Percentiles rank a stretch among this genome's conserved stretches.
Evolutionary conservation across 2,329 filamentous ascomycete genomes (phyloP).

Genomic region (Trichoderma asperellum): DNA sequence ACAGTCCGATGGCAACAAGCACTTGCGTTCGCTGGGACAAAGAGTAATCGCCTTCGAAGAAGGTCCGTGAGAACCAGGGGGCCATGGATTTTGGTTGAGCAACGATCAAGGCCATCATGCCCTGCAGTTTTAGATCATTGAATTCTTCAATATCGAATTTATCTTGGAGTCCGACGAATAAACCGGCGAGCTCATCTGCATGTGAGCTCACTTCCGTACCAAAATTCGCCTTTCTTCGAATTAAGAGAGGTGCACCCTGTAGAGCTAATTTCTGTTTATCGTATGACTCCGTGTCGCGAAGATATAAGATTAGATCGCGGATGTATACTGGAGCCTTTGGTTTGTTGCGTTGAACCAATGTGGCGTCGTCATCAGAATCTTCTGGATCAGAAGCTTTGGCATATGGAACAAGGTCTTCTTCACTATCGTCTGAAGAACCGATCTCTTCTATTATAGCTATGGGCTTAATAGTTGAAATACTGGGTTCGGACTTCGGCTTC

Average conservation of each 20-base stretch:
- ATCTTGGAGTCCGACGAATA: slow-evolving; percentile 81
- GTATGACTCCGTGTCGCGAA: slow-evolving; percentile 81
- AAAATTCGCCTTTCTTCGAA: slow-evolving; percentile 85
- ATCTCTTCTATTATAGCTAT: slow-evolving; percentile 68
- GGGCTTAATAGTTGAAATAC: slow-evolving; percentile 39
- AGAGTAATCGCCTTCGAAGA: slow-evolving; percentile 92
- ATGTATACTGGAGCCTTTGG: slow-evolving; percentile 87
- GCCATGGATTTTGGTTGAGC: slow-evolving; percentile 78
- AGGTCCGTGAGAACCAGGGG: slow-evolving; percentile 80
- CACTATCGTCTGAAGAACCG: slow-evolving; percentile 57
- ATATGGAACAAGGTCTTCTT: slow-evolving; percentile 74
- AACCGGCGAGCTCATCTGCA: slow-evolving; percentile 74
- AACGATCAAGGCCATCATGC: slow-evolving; percentile 79
- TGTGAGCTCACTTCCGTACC: slow-evolving; percentile 88
- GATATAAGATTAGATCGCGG: slow-evolving; percentile 76
- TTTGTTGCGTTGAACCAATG: slow-evolving; percentile 81
- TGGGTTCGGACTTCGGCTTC: slow-evolving; percentile 38
- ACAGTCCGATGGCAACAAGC: slow-evolving; percentile 79
- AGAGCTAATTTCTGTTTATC: slow-evolving; percentile 83
- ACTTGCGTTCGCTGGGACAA: slow-evolving; percentile 81
- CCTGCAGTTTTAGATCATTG: slow-evolving; percentile 72
- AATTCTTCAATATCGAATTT: slow-evolving; percentile 83
- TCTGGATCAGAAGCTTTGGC: slow-evolving; percentile 85
- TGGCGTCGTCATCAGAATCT: slow-evolving; percentile 92
- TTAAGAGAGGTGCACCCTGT: slow-evolving; percentile 74